Evolutionary conservation across 139 green algal genomes (phyloP), one percentile per base, ranked within the genome.

Genomic region (Volvox reticuliferus): DNA sequence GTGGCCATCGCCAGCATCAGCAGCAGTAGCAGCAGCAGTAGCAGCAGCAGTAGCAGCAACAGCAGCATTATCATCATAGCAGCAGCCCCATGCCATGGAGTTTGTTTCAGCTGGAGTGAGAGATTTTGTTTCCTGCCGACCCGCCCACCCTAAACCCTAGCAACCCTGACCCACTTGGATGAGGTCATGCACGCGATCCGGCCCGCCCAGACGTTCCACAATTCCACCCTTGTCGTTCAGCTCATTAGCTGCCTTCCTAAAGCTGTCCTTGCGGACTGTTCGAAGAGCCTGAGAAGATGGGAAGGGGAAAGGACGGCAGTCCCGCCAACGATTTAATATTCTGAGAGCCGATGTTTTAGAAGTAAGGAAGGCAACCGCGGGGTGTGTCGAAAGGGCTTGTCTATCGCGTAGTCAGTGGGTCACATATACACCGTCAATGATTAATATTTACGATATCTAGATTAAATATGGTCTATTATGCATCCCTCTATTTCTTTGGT

Each of bases 181-280:
- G n/a, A 89, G 19, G 37, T 89, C 85, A 22, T 89, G 85, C 37
- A 89, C 69, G 18, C 69, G 37, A 18, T 89, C 85, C 2, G 85
- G 69, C 2, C 85, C 85, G 1, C 85, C 85, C 3, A 89, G 16
- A 3, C 85, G 69, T 0, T 89, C 85, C n/a, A 90, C 86, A 14
- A 90, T 83, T 73, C 30, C 21, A 6, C 86, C 86, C 21, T 35
- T 16, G 6, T 83, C 37, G n/a, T 90, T 83, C 9, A 90, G 50
- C 36, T 90, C 86, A 12, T 76, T 63, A 5, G 86, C 55, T 0
- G 86, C 86, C 50, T 75, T 90, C 30, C 62, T 75, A 55, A 90
- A 90, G 50, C 73, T 84, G 73, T 90, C 86, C 21, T 90, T 90
- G 30, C 86, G 86, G 12, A 90, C 73, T 13, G 86, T 90, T 1